phyloP scores from a whole-genome alignment of 305 asterid species.

The Fraxinus latifolia region DNA sequence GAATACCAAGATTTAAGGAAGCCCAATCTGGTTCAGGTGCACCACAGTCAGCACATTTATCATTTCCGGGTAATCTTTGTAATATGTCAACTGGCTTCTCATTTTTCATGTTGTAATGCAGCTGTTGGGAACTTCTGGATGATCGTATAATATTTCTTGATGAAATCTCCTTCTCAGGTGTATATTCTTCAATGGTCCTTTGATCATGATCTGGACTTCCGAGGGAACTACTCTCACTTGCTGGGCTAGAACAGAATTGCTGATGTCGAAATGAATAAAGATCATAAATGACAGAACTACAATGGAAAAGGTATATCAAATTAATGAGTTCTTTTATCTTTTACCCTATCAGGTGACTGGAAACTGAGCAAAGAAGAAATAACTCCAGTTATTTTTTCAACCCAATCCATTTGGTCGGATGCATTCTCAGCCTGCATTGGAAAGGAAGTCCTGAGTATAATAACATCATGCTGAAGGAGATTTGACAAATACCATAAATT shows the following conservation, averaged over 20 bases:
- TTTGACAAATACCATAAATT: neutral
- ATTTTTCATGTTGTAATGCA: slow-evolving; percentile 34
- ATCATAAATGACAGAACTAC: slow-evolving; percentile 18
- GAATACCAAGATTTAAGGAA: slow-evolving; percentile 85
- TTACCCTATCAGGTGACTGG: slow-evolving; percentile 61
- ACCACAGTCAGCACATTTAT: slow-evolving; percentile 95
- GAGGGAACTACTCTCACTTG: slow-evolving; percentile 50
- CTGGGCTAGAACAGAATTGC: slow-evolving; percentile 56
- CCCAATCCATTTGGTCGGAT: slow-evolving; percentile 66
- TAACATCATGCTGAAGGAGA: slow-evolving; percentile 8
- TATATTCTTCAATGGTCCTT: slow-evolving; percentile 42
- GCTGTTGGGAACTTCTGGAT: slow-evolving; percentile 51
- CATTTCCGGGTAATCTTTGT: slow-evolving; percentile 74
- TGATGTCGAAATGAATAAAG: slow-evolving; percentile 28
- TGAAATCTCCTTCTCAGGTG: slow-evolving; percentile 44
- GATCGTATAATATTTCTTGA: slow-evolving; percentile 49
- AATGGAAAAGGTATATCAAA: neutral
- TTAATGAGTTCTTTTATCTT: neutral
- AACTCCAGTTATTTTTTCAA: slow-evolving; percentile 64
- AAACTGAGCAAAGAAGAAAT: slow-evolving; percentile 58
- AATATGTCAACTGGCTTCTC: slow-evolving; percentile 59
- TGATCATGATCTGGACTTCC: slow-evolving; percentile 55
- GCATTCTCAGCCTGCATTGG: slow-evolving; percentile 59
- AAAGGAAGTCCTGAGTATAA: slow-evolving; percentile 10
- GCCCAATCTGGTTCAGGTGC: slow-evolving; percentile 97